Base-by-base conservation (phyloP, 345 rosid species). In the Eucalyptus polybractea region DNA sequence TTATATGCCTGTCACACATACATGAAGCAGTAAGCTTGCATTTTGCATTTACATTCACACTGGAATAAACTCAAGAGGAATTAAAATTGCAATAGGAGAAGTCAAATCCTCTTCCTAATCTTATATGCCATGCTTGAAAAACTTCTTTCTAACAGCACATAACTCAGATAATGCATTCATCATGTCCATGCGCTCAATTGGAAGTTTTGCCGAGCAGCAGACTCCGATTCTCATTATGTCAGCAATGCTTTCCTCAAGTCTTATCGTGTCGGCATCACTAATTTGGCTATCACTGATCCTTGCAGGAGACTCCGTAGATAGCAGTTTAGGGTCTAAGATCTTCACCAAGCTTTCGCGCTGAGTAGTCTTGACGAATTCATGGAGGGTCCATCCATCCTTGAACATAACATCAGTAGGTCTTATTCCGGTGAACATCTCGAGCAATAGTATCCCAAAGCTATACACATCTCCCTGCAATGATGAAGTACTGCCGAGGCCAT, bases 251-350 rank as follows among this genome's bases (percentile, higher is more conserved):
- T 58, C 65, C 13, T 10, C 14, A 2, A 58, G 25, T 58, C 65
- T 58, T 2, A 58, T n/a, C 65, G 0, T 58, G 65, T 58, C 6
- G 29, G 2, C 65, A 58, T 58, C 1, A 10, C 0, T 58, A 58
- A 58, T 58, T 58, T 58, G n/a, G 65, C 29, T 0, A 10, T 58
- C 13, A 11, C 2, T 0, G n/a, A 2, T 58, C 14, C 65, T 0
- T 58, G 13, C 0, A 58, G 13, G 65, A 58, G 10, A 58, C 65
- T 58, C 65, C 0, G 0, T 0, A 2, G 1, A 58, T 5, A 25
- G n/a, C 0, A 58, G 13, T 58, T 0, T 0, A 58, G 14, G 65
- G 65, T 58, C 65, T 58, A 58, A 0, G 65, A 58, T 0, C 65
- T 58, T 58, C 2, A 58, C 13, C 65, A 58, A 58, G n/a, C 65